A percentile compares a stretch with the other conserved stretches of the same genome.
These are phyloP conservation scores for Xylaria sp. DNA, from an alignment of 495 filamentous ascomycete genomes.

Conservation along the genomic window DNA sequence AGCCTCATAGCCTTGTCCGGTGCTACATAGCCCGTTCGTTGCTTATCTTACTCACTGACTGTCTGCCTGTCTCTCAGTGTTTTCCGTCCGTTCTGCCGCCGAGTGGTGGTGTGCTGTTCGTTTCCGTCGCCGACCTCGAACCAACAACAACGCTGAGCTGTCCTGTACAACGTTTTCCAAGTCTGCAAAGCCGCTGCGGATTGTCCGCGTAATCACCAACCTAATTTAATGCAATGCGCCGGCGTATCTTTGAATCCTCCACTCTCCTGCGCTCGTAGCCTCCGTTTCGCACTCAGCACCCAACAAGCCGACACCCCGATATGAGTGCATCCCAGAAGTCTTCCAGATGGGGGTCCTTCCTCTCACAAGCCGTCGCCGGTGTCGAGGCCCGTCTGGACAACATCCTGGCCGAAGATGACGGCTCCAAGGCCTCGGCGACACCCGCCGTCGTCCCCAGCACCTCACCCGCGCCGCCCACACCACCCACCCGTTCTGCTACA, in stretches of 20 bases:
- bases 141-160: conserved; percentile 16
- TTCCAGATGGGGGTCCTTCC: conserved; percentile 80
- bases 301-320: conserved; percentile 23
- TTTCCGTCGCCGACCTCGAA: neutral
- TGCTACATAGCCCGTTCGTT: neutral
- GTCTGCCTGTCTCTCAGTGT: conserved; percentile 3
- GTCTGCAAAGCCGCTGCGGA: neutral
- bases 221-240: conserved; percentile 39
- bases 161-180: conserved; percentile 18
- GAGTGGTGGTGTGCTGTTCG: neutral
- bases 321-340: conserved; percentile 52
- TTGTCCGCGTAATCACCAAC: neutral
- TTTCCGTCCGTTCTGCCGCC: neutral
- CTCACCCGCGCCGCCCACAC: conserved; percentile 20
- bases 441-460: conserved; percentile 33
- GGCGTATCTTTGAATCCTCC: conserved; percentile 25
- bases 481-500: conserved; percentile 36
- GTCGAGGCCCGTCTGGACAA: conserved; percentile 93
- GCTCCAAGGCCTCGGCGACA: conserved; percentile 39
- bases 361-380: conserved; percentile 90
- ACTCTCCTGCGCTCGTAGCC: conserved; percentile 10
- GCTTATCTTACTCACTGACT: conserved; percentile 3
- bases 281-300: conserved; percentile 12
- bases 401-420: conserved; percentile 80
- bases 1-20: neutral